Evolutionary conservation across 257 asterid species (phyloP).

Genomic region (Ballota nigra): DNA sequence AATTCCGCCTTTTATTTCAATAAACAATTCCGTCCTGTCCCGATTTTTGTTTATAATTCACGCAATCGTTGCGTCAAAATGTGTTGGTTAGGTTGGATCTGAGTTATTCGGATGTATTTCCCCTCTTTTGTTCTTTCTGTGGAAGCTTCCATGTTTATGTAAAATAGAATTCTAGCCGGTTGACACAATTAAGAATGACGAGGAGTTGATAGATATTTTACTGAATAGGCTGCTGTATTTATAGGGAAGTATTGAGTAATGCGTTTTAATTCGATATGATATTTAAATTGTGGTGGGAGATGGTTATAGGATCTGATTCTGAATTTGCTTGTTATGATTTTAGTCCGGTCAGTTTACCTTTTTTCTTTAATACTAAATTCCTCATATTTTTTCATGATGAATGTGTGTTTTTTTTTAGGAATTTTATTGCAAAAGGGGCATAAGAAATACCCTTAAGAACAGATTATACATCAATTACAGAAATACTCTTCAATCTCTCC

Average conservation of each 20-base stretch:
- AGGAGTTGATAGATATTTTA: neutral
- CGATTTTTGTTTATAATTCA: neutral
- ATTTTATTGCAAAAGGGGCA: no score
- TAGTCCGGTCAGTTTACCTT: neutral
- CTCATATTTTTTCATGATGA: neutral
- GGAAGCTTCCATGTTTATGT: neutral
- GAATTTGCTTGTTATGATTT: neutral
- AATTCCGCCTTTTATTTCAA: neutral
- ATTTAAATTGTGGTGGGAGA: neutral
- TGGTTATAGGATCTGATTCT: neutral
- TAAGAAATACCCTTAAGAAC: no score
- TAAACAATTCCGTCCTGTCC: neutral
- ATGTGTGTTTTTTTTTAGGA: no score
- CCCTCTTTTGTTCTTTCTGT: neutral
- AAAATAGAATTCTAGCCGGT: neutral
- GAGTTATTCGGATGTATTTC: neutral
- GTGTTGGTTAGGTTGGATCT: conserved; percentile 13
- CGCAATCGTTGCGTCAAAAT: neutral
- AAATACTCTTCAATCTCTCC: no score
- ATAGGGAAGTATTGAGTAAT: neutral
- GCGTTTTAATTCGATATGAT: neutral
- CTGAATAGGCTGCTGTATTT: neutral
- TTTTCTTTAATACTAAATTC: neutral
- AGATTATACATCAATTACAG: no score
- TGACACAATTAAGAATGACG: neutral